These are phyloP conservation scores for Cruciata laevipes DNA, from an alignment of 257 asterid species.

Conservation along the genomic window DNA sequence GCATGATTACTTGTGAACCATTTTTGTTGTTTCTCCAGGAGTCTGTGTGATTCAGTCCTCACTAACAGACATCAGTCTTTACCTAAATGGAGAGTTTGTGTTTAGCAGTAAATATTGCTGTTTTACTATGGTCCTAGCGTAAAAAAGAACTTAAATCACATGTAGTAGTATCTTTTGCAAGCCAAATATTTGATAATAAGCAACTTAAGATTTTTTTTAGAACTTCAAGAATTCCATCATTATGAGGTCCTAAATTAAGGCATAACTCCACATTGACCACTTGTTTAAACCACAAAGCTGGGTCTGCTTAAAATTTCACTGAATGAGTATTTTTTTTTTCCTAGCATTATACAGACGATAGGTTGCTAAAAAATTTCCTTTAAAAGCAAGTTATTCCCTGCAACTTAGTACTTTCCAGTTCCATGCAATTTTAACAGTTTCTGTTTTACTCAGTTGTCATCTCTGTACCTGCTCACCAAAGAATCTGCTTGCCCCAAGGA, in stretches of 20 bases:
- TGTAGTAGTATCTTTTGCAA: background rate
- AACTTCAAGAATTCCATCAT: background rate
- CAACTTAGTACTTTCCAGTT: background rate
- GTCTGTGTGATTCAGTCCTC: background rate
- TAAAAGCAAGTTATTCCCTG: background rate
- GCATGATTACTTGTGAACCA: background rate
- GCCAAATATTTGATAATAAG: background rate
- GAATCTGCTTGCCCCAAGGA: slow-evolving; percentile 24
- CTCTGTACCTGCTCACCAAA: slow-evolving; percentile 57
- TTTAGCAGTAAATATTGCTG: background rate
- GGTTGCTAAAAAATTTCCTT: background rate
- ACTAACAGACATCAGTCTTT: background rate
- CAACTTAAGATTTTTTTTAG: background rate
- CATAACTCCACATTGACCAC: background rate
- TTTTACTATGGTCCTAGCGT: too few relatives aligned
- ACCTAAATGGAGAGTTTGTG: background rate
- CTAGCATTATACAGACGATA: background rate
- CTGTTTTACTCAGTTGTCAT: slow-evolving; percentile 46
- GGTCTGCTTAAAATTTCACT: background rate
- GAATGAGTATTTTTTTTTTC: background rate
- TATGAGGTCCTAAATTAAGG: background rate
- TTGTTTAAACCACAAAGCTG: background rate
- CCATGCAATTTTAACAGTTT: background rate
- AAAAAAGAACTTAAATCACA: background rate
- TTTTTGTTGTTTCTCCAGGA: background rate